Evolutionary conservation across 208 protist genomes (phyloP), one percentile per base, ranked within the genome.

Genomic region (Leishmania martiniquensis): DNA sequence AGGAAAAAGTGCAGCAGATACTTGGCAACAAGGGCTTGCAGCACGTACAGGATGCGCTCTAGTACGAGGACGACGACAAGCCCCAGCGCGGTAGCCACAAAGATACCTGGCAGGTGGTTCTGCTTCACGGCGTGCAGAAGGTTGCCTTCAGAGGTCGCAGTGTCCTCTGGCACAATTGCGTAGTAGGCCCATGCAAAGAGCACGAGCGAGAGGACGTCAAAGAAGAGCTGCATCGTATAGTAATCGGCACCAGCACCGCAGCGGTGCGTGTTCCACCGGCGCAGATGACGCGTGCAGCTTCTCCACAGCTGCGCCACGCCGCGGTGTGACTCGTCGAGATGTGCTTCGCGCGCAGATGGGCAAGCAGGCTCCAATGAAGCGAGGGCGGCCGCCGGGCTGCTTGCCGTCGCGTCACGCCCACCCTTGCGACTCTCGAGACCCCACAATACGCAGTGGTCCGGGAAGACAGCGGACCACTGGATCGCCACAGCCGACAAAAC

Each of bases 1-100:
- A 85, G 73, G 13, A 84, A 12, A 0, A 83, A 22, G 78, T 92
- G 89, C 69, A 88, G 75, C 37, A 44, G 70, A 55, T 78, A 85
- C 59, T 92, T 92, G 66, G 85, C 80, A 9, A 77, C 39, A 45
- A 69, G 69, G 44, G 80, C 62, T 63, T 86, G 78, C n/a, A 84
- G 54, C 13, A 95, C 80, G 76, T 96, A 96, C 34, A 95, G 70
- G 52, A 95, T 77, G 44, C 93, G 87, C 68, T 96, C 91, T 17
- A 78, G 54, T 32, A 90, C 81, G 34, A 93, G 71, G 49, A 95
- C 73, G 2, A 92, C 66, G 37, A 95, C 80, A 22, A 89, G 70
- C 25, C 77, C 82, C 45, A 96, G 81, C 15, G 89, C 65, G n/a
- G 86, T 87, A 0, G 93, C 76, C 25, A 96, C 91, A 37, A 95